A percentile compares a stretch with the other conserved stretches of the same genome.
phyloP scores from a whole-genome alignment of 495 filamentous ascomycete species.

The Venustampulla echinocandica region DNA sequence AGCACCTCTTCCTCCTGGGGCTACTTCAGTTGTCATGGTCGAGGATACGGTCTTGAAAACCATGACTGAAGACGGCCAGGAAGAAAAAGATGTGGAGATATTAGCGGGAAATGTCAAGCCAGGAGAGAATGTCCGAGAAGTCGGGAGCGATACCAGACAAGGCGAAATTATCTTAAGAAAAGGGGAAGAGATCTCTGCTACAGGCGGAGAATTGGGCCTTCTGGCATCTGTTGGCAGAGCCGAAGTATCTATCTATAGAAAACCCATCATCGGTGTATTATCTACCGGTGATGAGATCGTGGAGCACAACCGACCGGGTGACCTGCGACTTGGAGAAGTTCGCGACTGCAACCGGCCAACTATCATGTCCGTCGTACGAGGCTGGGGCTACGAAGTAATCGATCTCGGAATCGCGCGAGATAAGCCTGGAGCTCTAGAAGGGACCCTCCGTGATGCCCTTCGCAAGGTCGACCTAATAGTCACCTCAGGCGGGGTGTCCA shows the following conservation, averaged over 20 bases:
- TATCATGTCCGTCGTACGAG: slow-evolving; percentile 63
- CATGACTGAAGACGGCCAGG: slow-evolving; percentile 66
- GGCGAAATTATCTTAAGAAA: slow-evolving; percentile 60
- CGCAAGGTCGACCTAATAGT: slow-evolving; percentile 73
- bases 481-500: slow-evolving; percentile 91
- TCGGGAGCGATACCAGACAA: slow-evolving; percentile 75
- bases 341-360: slow-evolving; percentile 88
- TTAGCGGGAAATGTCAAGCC: slow-evolving; percentile 61
- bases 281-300: slow-evolving; percentile 96
- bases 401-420: slow-evolving; percentile 87
- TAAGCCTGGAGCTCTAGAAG: slow-evolving; percentile 65
- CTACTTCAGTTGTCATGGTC: slow-evolving; percentile 93
- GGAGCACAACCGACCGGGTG: slow-evolving; percentile 54
- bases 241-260: slow-evolving; percentile 65
- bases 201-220: slow-evolving; percentile 85
- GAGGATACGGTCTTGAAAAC: slow-evolving; percentile 76
- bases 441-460: slow-evolving; percentile 63
- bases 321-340: slow-evolving; percentile 71
- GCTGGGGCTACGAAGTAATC: slow-evolving; percentile 70
- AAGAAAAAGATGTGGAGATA: slow-evolving; percentile 84
- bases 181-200: slow-evolving; percentile 69
- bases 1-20: slow-evolving; percentile 79
- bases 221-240: slow-evolving; percentile 74
- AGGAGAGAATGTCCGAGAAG: slow-evolving; percentile 83
- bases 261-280: slow-evolving; percentile 74